Percentiles rank a stretch among this genome's conserved stretches.
phyloP scores from a whole-genome alignment of 306 rosid genomes.

The Delonix regia region DNA sequence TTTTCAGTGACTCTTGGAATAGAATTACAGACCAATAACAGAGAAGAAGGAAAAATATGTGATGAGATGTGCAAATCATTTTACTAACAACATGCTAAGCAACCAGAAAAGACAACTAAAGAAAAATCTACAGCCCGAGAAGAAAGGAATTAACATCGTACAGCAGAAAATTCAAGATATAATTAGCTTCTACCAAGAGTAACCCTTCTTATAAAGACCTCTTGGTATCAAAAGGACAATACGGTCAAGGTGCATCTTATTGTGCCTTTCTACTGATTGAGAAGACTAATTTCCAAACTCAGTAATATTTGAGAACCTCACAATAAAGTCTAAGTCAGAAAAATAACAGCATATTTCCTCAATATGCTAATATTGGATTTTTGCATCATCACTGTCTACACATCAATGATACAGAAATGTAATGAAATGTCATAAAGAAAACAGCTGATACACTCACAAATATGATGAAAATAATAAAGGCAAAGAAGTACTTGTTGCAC shows the following conservation, averaged over 20 bases:
- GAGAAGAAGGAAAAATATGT: constrained; percentile 14
- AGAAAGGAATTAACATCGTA: constrained; percentile 19
- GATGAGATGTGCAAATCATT: background rate
- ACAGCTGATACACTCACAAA: background rate
- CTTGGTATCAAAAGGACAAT: constrained; percentile 17
- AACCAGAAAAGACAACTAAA: background rate
- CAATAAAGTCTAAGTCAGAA: background rate
- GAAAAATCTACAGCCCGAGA: constrained; percentile 29
- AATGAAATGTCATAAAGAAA: background rate
- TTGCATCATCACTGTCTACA: background rate
- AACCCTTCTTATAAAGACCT: constrained; percentile 16
- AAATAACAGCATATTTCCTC: background rate
- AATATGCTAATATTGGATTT: background rate
- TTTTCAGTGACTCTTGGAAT: constrained; percentile 38
- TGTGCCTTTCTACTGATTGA: constrained; percentile 18
- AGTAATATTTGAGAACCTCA: constrained; percentile 6
- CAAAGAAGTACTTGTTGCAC: background rate
- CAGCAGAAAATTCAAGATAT: background rate
- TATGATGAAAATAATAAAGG: background rate
- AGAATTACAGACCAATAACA: constrained; percentile 3
- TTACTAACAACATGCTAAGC: constrained; percentile 16
- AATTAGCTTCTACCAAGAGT: background rate
- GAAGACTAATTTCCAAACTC: constrained; percentile 19
- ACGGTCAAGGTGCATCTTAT: constrained; percentile 2
- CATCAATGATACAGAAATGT: background rate